Evolutionary conservation across 2,329 filamentous ascomycete genomes (phyloP).

Genomic region (Teratosphaeriaceae sp.): DNA sequence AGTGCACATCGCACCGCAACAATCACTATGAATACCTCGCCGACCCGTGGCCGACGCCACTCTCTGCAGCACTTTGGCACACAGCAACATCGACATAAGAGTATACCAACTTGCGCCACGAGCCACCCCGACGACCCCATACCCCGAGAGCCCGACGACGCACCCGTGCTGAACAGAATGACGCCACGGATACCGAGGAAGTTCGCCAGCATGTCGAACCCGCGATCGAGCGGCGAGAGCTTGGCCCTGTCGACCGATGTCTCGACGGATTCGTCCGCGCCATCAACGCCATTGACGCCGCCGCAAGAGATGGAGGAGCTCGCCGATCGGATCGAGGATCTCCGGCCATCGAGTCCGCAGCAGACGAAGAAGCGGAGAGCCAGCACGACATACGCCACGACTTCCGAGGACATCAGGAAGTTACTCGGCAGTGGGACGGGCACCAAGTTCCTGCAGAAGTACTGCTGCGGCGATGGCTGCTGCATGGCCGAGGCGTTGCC

Average conservation of each 20-base stretch:
- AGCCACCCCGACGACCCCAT: slow-evolving; percentile 43
- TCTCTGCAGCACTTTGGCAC: slow-evolving; percentile 24
- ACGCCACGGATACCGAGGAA: slow-evolving; percentile 18
- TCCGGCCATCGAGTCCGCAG: slow-evolving; percentile 24
- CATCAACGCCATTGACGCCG: slow-evolving; percentile 40
- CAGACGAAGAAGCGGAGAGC: slow-evolving; percentile 14
- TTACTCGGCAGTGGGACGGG: slow-evolving; percentile 51
- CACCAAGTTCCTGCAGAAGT: slow-evolving; percentile 55
- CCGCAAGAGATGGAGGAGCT: slow-evolving; percentile 34
- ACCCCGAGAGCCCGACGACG: slow-evolving; percentile 33
- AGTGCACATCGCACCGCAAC: background rate
- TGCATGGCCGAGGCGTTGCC: slow-evolving; percentile 53
- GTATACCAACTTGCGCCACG: slow-evolving; percentile 36
- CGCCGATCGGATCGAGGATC: slow-evolving; percentile 34
- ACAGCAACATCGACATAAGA: slow-evolving; percentile 26
- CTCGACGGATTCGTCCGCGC: slow-evolving; percentile 36
- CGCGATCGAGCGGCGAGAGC: slow-evolving; percentile 26
- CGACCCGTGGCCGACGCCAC: slow-evolving; percentile 11
- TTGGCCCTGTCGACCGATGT: slow-evolving; percentile 24
- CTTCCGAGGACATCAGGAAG: slow-evolving; percentile 49
- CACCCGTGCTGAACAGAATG: slow-evolving; percentile 18
- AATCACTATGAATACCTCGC: background rate
- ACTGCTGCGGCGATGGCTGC: slow-evolving; percentile 60
- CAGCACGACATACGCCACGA: slow-evolving; percentile 41
- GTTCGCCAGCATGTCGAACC: slow-evolving; percentile 23